These are phyloP conservation scores for Cordyceps militaris DNA, from an alignment of 2,329 filamentous ascomycete species.

Conservation along the genomic window DNA sequence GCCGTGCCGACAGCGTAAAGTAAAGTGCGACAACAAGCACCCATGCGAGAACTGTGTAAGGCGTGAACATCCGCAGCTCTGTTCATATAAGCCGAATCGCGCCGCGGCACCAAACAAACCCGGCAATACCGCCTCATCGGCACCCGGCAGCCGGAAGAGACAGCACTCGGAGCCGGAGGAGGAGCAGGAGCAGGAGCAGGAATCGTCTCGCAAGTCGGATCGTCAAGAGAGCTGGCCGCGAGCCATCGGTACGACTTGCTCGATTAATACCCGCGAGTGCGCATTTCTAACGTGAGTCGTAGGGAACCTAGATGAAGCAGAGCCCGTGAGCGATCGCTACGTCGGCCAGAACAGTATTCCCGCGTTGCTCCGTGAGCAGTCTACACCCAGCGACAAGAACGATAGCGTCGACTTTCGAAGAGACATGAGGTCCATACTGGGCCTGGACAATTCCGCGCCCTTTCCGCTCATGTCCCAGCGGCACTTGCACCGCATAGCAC, in stretches of 20 bases:
- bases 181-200: conserved; percentile 13
- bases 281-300: background rate
- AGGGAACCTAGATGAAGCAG: conserved; percentile 45
- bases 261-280: background rate
- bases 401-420: conserved; percentile 51
- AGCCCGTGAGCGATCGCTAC: conserved; percentile 52
- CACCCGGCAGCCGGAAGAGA: conserved; percentile 24
- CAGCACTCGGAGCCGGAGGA: conserved; percentile 25
- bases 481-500: conserved; percentile 52
- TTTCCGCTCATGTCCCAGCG: conserved; percentile 60
- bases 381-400: conserved; percentile 43
- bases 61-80: conserved; percentile 56
- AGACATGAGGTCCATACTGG: conserved; percentile 60
- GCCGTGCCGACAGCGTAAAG: conserved; percentile 61
- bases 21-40: conserved; percentile 63
- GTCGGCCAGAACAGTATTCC: conserved; percentile 62
- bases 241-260: conserved; percentile 29
- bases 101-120: conserved; percentile 29
- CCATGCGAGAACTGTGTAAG: conserved; percentile 63
- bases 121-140: conserved; percentile 26
- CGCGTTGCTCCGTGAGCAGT: conserved; percentile 56
- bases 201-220: conserved; percentile 28
- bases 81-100: conserved; percentile 59
- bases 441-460: conserved; percentile 58
- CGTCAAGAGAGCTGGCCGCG: conserved; percentile 37